Conservation (phyloP, 1,284 basidiomycete species). For the Chalciporus sp. region DNA sequence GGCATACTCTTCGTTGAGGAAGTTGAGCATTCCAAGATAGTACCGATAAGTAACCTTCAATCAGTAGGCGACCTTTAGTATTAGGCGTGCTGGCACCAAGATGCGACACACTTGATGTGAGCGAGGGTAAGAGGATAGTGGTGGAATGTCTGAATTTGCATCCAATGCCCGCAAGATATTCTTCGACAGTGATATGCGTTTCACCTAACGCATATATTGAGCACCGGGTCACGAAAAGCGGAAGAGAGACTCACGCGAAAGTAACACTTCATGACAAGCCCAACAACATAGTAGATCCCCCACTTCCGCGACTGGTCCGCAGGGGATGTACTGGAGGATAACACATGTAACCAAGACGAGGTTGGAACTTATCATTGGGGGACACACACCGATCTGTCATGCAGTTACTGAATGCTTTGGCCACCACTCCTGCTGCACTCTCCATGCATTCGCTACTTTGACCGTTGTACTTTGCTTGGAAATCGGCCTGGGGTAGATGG, state of each 20-base stretch:
- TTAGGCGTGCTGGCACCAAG: slow-evolving; percentile 5
- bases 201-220: slow-evolving; percentile 56
- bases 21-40: slow-evolving; percentile 92
- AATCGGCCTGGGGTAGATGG: slow-evolving; percentile 56
- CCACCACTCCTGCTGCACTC: slow-evolving; percentile 87
- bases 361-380: not conserved
- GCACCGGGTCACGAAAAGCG: not conserved
- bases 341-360: slow-evolving; percentile 3
- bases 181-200: slow-evolving; percentile 88
- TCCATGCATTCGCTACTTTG: slow-evolving; percentile 79
- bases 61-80: slow-evolving; percentile 14
- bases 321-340: slow-evolving; percentile 55
- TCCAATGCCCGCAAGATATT: slow-evolving; percentile 90
- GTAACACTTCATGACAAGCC: slow-evolving; percentile 90
- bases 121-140: slow-evolving; percentile 74
- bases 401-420: slow-evolving; percentile 91
- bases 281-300: slow-evolving; percentile 95
- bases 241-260: slow-evolving; percentile 68
- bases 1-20: slow-evolving; percentile 88
- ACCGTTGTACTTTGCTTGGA: slow-evolving; percentile 57
- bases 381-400: slow-evolving; percentile 79
- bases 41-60: slow-evolving; percentile 85
- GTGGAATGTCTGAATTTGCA: slow-evolving; percentile 84
- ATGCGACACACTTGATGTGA: slow-evolving; percentile 76
- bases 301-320: slow-evolving; percentile 82